Evolutionary conservation across 805 yeast genomes (phyloP).

Genomic region (Ogataea trehaloabstinens): DNA sequence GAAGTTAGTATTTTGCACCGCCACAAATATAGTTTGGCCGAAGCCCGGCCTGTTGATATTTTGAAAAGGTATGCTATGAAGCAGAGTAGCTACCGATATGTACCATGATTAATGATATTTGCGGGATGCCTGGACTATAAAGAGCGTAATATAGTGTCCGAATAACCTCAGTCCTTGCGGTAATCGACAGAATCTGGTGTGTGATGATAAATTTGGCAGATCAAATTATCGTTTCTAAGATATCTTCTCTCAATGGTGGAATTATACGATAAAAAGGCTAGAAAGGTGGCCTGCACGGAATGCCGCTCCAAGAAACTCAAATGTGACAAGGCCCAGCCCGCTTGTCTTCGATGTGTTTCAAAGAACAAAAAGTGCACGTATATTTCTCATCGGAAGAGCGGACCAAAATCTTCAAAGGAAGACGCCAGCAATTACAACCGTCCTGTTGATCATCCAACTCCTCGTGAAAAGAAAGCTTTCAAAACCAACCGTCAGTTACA

Average conservation of each 20-base stretch:
- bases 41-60: too few species aligned
- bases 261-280: background rate
- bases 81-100: too few species aligned
- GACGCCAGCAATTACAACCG: background rate
- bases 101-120: too few species aligned
- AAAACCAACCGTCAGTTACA: background rate
- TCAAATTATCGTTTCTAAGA: too few species aligned
- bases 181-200: too few species aligned
- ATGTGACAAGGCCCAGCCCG: constrained; percentile 29
- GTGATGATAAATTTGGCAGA: too few species aligned
- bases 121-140: too few species aligned
- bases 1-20: too few species aligned
- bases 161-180: too few species aligned
- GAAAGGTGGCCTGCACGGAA: constrained; percentile 28
- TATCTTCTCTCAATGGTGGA: background rate
- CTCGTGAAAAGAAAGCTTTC: background rate
- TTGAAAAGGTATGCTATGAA: too few species aligned
- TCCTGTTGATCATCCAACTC: background rate
- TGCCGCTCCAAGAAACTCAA: constrained; percentile 32
- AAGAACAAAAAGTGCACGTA: constrained; percentile 24
- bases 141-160: too few species aligned
- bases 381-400: constrained; percentile 29
- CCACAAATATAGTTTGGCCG: too few species aligned
- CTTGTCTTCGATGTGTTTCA: constrained; percentile 24
- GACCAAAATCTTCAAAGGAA: constrained; percentile 26